Evolutionary conservation across 2,329 filamentous ascomycete species (phyloP), one percentile per base, ranked within the genome.

Genomic region (Huntiella moniliformis): DNA sequence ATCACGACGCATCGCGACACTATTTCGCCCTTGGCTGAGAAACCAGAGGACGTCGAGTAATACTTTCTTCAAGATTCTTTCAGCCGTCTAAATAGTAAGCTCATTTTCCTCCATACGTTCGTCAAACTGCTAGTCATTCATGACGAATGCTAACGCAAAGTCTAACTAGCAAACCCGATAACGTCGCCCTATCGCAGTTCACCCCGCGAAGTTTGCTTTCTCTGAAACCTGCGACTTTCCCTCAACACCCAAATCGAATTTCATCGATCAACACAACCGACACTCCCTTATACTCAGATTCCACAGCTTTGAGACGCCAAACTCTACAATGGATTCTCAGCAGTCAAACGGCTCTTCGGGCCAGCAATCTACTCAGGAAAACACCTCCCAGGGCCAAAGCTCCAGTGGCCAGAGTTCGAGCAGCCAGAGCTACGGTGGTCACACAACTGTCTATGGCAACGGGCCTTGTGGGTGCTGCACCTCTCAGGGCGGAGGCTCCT

Each of bases 381-480:
- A 13, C 34, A 36, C 5, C 64, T 38, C 45, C 56, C 61, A 67
- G 41, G 70, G 67, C 31, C 67, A 73, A 53, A 67, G 69, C 47
- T 61, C 71, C 36, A 67, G 66, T 7, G 60, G 66, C 10, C 57
- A 66, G 47, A 64, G 72, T 53, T 61, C 61, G 47, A 58, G 63
- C 10, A 69, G 67, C 4, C 61, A 64, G 13, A 65, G 64, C 36
- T 76, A 71, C 71, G 68, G 63, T 53, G 65, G 70, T 33, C 72
- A 76, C 55, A 76, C 71, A 12, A 65, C 70, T 16, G 71, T 75
- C 22, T 75, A 74, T 51, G 71, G 71, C 22, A 71, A 71, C 49
- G 70, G 71, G 4, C 64, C 69, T 2, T 76, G 72, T 51, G 61
- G 73, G 36, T 70, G 71, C 1, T 76, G 72, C 52, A 63, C 67